Base-by-base conservation (phyloP, 106 monocot species). In the Iris macrosiphon region DNA sequence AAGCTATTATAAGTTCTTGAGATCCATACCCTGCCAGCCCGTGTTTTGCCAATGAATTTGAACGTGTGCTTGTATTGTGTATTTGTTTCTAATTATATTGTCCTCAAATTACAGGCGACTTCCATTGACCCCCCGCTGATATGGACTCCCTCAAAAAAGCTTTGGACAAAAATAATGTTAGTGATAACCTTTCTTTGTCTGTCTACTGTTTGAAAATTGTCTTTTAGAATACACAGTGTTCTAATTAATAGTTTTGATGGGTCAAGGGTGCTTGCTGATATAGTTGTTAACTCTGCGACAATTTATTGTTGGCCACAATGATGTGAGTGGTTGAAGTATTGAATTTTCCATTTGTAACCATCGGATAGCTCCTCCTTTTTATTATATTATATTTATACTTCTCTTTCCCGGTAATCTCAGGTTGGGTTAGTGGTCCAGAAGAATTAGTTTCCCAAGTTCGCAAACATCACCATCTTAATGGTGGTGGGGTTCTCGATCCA, bases 301-400 rank as follows among this genome's bases (percentile, higher is more conserved):
- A 50, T 98, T 77, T 46, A 83, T 98, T 63, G 86, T 66, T 49
- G 96, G 96, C 19, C 96, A 98, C 60, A 98, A 98, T 70, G 96
- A 98, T 71, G 96, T 98, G 46, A 80, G 96, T 77, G n/a, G n/a
- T n/a, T n/a, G n/a, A n/a, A n/a, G n/a, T n/a, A n/a, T n/a, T n/a
- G n/a, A n/a, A n/a, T n/a, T n/a, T n/a, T n/a, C n/a, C n/a, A n/a
- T n/a, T n/a, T n/a, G n/a, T n/a, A 3, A 16, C 14, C 37, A 40
- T 7, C 30, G 40, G 38, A 18, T 14, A 22, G 30, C 12, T 50
- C 25, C 26, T 48, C 1, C 17, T 61, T 49, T 49, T 3, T 2
- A 5, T n/a, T 56, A n/a, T 45, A 39, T 19, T 4, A 45, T 15
- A 18, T 1, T 39, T 27, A 27, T n/a, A 41, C 7, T 60, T 43